Conservation (phyloP, 176 grass and related monocot genomes). For the Raddia distichophylla region DNA sequence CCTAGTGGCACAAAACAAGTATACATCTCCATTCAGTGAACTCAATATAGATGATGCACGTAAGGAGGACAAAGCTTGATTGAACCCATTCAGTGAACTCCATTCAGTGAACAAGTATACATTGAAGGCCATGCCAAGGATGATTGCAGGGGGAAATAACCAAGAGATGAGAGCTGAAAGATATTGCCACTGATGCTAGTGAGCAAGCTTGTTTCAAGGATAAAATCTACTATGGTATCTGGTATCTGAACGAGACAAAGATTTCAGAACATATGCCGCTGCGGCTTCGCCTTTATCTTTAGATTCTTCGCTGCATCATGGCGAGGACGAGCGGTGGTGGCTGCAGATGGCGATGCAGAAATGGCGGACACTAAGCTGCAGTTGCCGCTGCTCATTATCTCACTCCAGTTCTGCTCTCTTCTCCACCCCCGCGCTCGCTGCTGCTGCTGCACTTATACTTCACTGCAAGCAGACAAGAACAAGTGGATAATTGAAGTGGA, state of each 20-base stretch:
- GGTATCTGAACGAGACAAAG: constrained; percentile 9
- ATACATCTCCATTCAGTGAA: constrained; percentile 1
- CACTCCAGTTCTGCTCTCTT: constrained; percentile 6
- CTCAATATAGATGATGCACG: constrained; percentile 29
- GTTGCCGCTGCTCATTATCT: constrained; percentile 52
- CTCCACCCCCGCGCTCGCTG: constrained; percentile 25
- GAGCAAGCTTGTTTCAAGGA: constrained; percentile 24
- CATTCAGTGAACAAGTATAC: too few relatives aligned
- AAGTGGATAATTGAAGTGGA: constrained; percentile 45
- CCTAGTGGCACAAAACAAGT: constrained; percentile 44
- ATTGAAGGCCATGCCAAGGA: constrained; percentile 72
- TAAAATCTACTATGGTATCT: constrained; percentile 7
- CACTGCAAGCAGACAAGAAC: constrained; percentile 38
- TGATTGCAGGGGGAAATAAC: constrained; percentile 84
- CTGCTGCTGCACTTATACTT: constrained; percentile 3
- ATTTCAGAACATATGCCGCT: constrained; percentile 5
- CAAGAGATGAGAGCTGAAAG: constrained; percentile 83
- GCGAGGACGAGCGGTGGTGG: constrained; percentile 26
- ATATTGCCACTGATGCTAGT: constrained; percentile 33
- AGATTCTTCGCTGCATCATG: constrained; percentile 36
- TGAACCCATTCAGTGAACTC: not conserved
- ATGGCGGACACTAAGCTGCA: constrained; percentile 41
- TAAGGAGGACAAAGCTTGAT: constrained; percentile 10
- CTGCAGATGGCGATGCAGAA: constrained; percentile 35
- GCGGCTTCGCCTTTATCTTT: constrained; percentile 33